Evolutionary conservation across 2,329 filamentous ascomycete species (phyloP).

Genomic region (Neurospora sp.): DNA sequence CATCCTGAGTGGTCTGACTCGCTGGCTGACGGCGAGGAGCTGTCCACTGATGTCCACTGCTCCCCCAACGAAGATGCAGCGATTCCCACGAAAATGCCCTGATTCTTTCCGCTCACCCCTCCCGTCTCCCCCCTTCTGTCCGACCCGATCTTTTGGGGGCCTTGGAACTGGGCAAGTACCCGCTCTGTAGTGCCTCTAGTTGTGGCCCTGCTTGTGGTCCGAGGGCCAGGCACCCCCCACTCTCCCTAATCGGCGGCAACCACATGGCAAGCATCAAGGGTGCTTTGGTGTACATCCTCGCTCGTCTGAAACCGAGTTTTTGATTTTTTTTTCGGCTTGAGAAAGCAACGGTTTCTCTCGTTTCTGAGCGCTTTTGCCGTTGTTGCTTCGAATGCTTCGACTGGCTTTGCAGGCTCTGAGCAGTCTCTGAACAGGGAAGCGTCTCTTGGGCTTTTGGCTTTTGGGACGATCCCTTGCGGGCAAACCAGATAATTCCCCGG

Average conservation of each 20-base stretch:
- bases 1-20: conserved; percentile 19
- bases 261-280: conserved; percentile 24
- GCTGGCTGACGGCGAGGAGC: conserved; percentile 19
- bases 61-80: neutral
- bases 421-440: neutral
- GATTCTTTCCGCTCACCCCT: conserved; percentile 10
- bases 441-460: neutral
- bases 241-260: conserved; percentile 16
- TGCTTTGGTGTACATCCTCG: conserved; percentile 9
- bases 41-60: neutral
- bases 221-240: conserved; percentile 12
- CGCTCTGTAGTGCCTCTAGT: conserved; percentile 1
- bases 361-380: neutral
- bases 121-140: conserved; percentile 7
- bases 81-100: conserved; percentile 2
- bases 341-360: neutral
- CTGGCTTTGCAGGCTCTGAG: neutral
- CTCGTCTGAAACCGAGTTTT: neutral
- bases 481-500: conserved; percentile 11
- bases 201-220: conserved; percentile 3
- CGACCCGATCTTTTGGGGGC: conserved; percentile 11
- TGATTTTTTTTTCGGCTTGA: neutral
- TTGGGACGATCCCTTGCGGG: conserved; percentile 9
- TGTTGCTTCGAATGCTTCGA: neutral
- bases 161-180: conserved; percentile 10